These are phyloP conservation scores for Rauvolfia tetraphylla DNA, from an alignment of 257 asterid genomes.

Conservation along the genomic window DNA sequence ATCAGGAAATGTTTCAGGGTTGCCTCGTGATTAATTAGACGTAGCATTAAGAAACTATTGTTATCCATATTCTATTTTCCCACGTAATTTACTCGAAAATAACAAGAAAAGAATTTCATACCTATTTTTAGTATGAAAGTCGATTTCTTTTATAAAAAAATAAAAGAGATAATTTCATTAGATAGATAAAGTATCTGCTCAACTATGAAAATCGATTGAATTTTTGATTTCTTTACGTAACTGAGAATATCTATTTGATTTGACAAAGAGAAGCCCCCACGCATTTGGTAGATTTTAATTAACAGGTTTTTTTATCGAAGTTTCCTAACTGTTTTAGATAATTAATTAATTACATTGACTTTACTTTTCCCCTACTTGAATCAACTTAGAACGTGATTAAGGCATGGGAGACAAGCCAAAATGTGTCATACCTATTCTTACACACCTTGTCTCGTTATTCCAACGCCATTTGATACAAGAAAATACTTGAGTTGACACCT, in stretches of 20 bases:
- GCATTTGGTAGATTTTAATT: not conserved
- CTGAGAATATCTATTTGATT: not conserved
- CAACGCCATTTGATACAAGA: not conserved
- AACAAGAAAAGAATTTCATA: not conserved
- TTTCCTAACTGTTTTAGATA: not conserved
- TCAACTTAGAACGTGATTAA: not conserved
- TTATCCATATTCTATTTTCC: not conserved
- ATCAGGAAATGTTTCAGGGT: not conserved
- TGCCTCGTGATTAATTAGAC: not conserved
- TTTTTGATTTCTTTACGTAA: conserved; percentile 9
- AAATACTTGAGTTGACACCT: too few relatives aligned
- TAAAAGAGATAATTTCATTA: too few relatives aligned
- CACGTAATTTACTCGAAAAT: not conserved
- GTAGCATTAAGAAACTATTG: not conserved
- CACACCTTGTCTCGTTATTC: not conserved
- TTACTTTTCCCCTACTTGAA: not conserved
- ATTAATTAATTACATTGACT: conserved; percentile 9
- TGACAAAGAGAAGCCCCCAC: not conserved
- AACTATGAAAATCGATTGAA: not conserved
- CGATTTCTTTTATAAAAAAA: too few relatives aligned
- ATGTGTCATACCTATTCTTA: not conserved
- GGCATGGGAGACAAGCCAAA: not conserved
- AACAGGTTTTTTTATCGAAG: not conserved
- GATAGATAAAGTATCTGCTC: too few relatives aligned
- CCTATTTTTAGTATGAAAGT: not conserved